Percentiles rank a stretch among this genome's conserved stretches.
These are phyloP conservation scores for Tetrapyrgos nigripes DNA, from an alignment of 1,284 basidiomycete genomes.

Conservation along the genomic window DNA sequence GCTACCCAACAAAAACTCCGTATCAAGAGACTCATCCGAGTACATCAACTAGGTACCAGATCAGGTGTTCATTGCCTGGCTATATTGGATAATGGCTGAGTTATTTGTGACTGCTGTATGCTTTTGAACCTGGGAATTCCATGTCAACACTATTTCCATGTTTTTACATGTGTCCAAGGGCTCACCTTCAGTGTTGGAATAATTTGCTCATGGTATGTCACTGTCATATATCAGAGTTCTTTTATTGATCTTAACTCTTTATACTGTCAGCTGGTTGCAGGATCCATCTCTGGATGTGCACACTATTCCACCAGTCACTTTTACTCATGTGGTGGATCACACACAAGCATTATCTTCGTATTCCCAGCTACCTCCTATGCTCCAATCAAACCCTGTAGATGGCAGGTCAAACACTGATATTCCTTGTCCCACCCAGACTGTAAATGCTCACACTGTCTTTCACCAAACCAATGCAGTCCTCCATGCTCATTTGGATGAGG, in stretches of 20 bases:
- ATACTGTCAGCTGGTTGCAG: constrained; percentile 1
- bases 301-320: background rate
- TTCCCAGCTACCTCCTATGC: background rate
- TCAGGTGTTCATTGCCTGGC: constrained; percentile 5
- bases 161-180: constrained; percentile 6
- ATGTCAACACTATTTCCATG: constrained; percentile 15
- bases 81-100: constrained; percentile 10
- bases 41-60: background rate
- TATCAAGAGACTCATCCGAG: background rate
- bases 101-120: constrained; percentile 19
- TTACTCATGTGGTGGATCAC: background rate
- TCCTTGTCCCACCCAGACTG: background rate
- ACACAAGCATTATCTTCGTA: background rate
- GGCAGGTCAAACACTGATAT: too few species aligned
- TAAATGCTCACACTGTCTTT: constrained; percentile 12
- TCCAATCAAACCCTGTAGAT: background rate
- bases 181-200: constrained; percentile 10
- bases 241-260: background rate
- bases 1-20: background rate
- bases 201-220: constrained; percentile 2
- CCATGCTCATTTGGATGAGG: constrained; percentile 16
- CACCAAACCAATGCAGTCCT: constrained; percentile 27
- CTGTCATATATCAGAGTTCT: background rate
- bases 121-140: constrained; percentile 12
- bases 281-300: background rate